Base-by-base conservation (phyloP, 257 asterid species). In the Fraxinus quadrangulata region DNA sequence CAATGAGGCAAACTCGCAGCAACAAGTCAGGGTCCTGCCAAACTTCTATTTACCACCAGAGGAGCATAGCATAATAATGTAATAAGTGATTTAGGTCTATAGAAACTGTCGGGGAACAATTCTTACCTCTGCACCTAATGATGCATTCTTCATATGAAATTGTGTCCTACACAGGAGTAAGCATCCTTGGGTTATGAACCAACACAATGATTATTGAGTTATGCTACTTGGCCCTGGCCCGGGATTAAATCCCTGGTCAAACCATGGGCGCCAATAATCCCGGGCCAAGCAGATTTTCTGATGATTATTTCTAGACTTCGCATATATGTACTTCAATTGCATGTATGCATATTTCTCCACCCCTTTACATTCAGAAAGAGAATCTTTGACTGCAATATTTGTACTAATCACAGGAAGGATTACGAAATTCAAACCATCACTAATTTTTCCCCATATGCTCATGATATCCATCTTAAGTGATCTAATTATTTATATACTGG, bases 61-160 rank as follows among this genome's bases (percentile, higher is more conserved):
- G 42, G 47, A 63, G 77, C 56, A 69, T 19, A 36, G 68, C 31
- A 49, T 67, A 67, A 59, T n/a, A 66, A 31, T 19, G 65, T n/a
- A 54, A 19, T 19, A 42, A 42, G 71, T 30, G 49, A 24, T 12
- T 5, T 17, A 54, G 61, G 61, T 49, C 71, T 23, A 19, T 34
- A 72, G 74, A 78, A 76, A 71, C 74, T 66, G 49, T 63, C 34
- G 65, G 11, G 75, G 40, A 61, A 11, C 45, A 74, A 59, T 61
- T n/a, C 65, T 59, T 77, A 87, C 91, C 91, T 87, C 86, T 76
- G 70, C 81, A 70, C 75, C 56, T 5, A 87, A 83, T 73, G 76
- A 33, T 33, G 63, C 24, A 72, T 85, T 86, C 13, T 77, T 89
- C 51, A 23, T 12, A 36, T 67, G 83, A 75, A 61, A 69, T 5